phyloP scores from a whole-genome alignment of 2,329 filamentous ascomycete species.

The Claviceps capensis region DNA sequence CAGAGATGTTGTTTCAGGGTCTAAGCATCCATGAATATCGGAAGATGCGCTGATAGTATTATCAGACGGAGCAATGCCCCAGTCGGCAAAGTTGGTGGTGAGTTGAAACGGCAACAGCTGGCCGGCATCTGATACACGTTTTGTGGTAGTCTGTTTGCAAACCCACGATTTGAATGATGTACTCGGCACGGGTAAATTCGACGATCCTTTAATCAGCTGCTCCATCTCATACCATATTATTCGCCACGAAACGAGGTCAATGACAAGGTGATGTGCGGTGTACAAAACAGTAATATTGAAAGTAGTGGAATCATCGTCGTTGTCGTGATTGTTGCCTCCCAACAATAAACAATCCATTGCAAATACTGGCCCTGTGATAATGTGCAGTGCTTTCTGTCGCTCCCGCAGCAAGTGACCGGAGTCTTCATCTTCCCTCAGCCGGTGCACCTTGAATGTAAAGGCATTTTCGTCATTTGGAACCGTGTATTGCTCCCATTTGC shows the following conservation, averaged over 20 bases:
- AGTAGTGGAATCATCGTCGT: not conserved
- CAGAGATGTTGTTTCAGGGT: not conserved
- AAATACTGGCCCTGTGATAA: not conserved
- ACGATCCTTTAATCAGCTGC: slow-evolving; percentile 5
- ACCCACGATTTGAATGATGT: slow-evolving; percentile 24
- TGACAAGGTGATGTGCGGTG: slow-evolving; percentile 10
- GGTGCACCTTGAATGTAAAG: not conserved
- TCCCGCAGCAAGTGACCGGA: not conserved
- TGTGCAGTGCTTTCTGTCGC: not conserved
- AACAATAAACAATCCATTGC: not conserved
- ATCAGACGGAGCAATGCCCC: slow-evolving; percentile 5
- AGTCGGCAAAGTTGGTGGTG: slow-evolving; percentile 9
- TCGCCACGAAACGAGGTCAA: slow-evolving; percentile 37
- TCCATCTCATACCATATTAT: slow-evolving; percentile 13
- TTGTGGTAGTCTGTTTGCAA: slow-evolving; percentile 18
- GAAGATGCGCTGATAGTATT: slow-evolving; percentile 6
- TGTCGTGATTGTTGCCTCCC: not conserved
- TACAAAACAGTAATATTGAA: not conserved
- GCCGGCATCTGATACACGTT: not conserved
- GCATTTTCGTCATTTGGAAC: slow-evolving; percentile 5
- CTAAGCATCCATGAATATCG: not conserved
- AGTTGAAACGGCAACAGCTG: slow-evolving; percentile 5
- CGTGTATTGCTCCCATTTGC: slow-evolving; percentile 11
- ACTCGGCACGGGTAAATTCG: slow-evolving; percentile 2
- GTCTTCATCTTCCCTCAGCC: not conserved